Conservation (phyloP, 106 monocot genomes). For the Acanthochlamys bracteata region DNA sequence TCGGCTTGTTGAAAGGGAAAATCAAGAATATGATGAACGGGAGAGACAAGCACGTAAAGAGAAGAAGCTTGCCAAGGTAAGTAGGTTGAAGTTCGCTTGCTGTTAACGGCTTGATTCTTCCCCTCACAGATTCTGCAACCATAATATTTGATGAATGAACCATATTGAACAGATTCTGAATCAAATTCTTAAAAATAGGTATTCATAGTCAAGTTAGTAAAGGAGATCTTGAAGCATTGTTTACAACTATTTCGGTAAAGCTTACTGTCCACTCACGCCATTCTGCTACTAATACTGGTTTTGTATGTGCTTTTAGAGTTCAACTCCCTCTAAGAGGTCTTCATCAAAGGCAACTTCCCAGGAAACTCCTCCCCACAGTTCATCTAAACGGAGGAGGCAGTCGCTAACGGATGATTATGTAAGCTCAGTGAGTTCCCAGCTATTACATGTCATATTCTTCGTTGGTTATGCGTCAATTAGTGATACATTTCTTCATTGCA, state of each 20-base stretch:
- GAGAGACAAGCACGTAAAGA: conserved; percentile 84
- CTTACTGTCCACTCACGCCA: background rate
- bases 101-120: no score
- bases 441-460: background rate
- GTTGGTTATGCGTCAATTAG: no score
- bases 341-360: conserved; percentile 26
- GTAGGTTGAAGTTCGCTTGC: background rate
- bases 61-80: conserved; percentile 72
- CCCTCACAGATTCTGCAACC: no score
- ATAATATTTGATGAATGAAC: no score
- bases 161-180: no score
- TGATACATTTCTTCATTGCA: no score
- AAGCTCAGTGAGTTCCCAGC: conserved; percentile 37
- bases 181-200: no score
- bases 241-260: background rate
- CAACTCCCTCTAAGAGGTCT: conserved; percentile 63
- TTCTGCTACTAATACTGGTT: background rate
- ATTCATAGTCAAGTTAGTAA: no score
- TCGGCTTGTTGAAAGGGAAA: conserved; percentile 90
- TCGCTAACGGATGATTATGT: conserved; percentile 60
- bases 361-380: conserved; percentile 42
- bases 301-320: conserved; percentile 27
- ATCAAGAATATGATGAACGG: conserved; percentile 90
- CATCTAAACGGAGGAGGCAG: conserved; percentile 71
- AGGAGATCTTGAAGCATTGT: no score